These are phyloP conservation scores for Kwoniella sp. DNA, from an alignment of 768 basidiomycete genomes.

Conservation along the genomic window DNA sequence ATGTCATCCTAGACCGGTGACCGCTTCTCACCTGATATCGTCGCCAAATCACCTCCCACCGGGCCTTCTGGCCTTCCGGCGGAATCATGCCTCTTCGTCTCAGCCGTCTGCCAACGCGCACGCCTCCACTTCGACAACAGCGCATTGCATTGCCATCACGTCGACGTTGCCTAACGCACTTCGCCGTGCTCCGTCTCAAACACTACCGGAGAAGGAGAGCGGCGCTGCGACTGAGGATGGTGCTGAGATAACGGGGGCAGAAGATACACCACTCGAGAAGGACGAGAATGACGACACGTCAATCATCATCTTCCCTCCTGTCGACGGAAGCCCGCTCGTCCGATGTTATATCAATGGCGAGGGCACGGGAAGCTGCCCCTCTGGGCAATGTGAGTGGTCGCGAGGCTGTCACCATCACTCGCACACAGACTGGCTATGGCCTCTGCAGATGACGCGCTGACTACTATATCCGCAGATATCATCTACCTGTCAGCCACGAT, in stretches of 20 bases:
- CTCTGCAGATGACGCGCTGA: slow-evolving; percentile 3
- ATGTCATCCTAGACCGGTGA: slow-evolving; percentile 41
- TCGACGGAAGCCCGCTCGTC: slow-evolving; percentile 34
- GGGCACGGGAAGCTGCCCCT: slow-evolving; percentile 55
- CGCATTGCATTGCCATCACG: slow-evolving; percentile 46
- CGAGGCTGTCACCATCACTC: not conserved
- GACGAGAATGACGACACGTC: slow-evolving; percentile 47
- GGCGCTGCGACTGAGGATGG: not conserved
- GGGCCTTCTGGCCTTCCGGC: not conserved
- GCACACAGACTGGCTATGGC: too few relatives aligned
- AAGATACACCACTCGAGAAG: slow-evolving; percentile 14
- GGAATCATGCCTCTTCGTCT: not conserved
- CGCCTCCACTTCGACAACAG: slow-evolving; percentile 11
- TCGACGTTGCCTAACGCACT: slow-evolving; percentile 27
- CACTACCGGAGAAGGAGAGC: slow-evolving; percentile 8
- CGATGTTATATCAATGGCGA: slow-evolving; percentile 53
- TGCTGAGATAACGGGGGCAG: not conserved
- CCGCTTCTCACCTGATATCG: slow-evolving; percentile 37
- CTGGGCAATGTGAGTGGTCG: slow-evolving; percentile 53
- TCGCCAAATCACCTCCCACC: slow-evolving; percentile 35
- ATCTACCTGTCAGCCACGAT: slow-evolving; percentile 18
- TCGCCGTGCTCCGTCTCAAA: not conserved
- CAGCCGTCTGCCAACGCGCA: not conserved
- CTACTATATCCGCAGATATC: slow-evolving; percentile 15
- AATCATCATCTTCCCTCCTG: slow-evolving; percentile 52